Percentiles rank a stretch among this genome's conserved stretches.
phyloP scores from a whole-genome alignment of 202 grass and related monocot species.

The Brachypodium distachyon region DNA sequence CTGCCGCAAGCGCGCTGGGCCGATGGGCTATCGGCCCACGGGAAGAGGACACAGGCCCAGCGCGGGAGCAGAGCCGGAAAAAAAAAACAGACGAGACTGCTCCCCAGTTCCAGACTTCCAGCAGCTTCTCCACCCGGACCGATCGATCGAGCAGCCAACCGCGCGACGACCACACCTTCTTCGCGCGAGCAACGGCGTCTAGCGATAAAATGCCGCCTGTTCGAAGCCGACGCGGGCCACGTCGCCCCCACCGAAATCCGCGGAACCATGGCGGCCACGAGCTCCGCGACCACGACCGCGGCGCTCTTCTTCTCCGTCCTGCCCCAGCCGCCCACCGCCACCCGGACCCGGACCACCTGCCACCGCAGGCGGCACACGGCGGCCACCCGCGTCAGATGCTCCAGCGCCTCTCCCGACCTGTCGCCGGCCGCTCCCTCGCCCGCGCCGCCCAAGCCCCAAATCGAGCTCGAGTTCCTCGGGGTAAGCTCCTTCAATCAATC shows the following conservation, averaged over 20 bases:
- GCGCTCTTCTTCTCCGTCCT: constrained; percentile 32
- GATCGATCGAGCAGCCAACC: background rate
- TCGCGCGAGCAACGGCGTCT: background rate
- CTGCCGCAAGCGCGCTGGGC: too few relatives aligned
- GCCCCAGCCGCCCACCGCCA: constrained; percentile 5
- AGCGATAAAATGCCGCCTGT: background rate
- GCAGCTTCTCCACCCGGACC: background rate
- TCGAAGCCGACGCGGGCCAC: constrained; percentile 17
- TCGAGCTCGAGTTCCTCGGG: constrained; percentile 80
- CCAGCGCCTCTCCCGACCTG: constrained; percentile 25
- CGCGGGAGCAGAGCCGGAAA: too few relatives aligned
- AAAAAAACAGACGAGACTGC: too few relatives aligned
- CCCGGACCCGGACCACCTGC: background rate
- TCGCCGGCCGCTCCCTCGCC: constrained; percentile 9
- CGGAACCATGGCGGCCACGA: constrained; percentile 60
- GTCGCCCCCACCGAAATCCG: constrained; percentile 1
- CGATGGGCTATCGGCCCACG: too few relatives aligned
- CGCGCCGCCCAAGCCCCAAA: constrained; percentile 41
- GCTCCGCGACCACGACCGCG: too few relatives aligned
- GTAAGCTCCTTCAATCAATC: constrained; percentile 20
- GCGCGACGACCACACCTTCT: background rate
- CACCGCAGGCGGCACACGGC: background rate
- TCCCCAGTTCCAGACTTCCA: background rate
- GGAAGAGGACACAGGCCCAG: too few relatives aligned
- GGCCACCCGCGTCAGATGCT: constrained; percentile 10